A percentile compares a stretch with the other conserved stretches of the same genome.
Conservation (phyloP, 441 rosid species). For the Jatropha podagrica region DNA sequence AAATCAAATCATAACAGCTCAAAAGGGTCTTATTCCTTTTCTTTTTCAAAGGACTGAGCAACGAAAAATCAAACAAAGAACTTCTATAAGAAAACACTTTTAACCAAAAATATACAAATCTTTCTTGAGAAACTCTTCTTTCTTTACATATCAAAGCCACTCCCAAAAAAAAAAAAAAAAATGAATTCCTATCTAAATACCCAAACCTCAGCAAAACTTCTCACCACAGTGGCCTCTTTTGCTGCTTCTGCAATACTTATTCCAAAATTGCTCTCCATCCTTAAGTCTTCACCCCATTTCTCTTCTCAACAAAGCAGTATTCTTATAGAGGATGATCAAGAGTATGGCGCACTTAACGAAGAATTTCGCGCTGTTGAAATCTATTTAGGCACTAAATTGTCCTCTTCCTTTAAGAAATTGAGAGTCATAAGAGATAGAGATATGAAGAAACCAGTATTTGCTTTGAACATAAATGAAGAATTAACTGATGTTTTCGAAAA, state of each 20-base stretch:
- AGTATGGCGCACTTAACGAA: background rate
- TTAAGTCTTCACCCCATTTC: conserved; percentile 1
- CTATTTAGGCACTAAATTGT: background rate
- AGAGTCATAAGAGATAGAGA: background rate
- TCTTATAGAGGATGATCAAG: conserved; percentile 9
- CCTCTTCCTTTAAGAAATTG: background rate
- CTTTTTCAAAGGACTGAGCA: background rate
- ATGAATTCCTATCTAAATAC: conserved; percentile 1
- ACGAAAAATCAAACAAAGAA: background rate
- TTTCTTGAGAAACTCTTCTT: too few relatives aligned
- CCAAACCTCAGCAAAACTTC: background rate
- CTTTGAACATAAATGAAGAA: conserved; percentile 3
- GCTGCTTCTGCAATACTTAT: conserved; percentile 5
- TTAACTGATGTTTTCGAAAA: conserved; percentile 5
- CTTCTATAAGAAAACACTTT: background rate
- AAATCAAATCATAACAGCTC: background rate
- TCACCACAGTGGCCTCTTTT: background rate
- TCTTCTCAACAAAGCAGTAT: background rate
- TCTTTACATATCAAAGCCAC: too few relatives aligned
- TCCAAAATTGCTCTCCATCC: background rate
- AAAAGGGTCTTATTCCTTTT: background rate
- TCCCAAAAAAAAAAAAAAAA: too few relatives aligned
- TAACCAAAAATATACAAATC: too few relatives aligned
- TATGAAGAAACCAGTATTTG: background rate
- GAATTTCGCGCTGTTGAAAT: conserved; percentile 9